These are phyloP conservation scores for Penicillium sp. DNA, from an alignment of 2,329 filamentous ascomycete species.

Conservation along the genomic window DNA sequence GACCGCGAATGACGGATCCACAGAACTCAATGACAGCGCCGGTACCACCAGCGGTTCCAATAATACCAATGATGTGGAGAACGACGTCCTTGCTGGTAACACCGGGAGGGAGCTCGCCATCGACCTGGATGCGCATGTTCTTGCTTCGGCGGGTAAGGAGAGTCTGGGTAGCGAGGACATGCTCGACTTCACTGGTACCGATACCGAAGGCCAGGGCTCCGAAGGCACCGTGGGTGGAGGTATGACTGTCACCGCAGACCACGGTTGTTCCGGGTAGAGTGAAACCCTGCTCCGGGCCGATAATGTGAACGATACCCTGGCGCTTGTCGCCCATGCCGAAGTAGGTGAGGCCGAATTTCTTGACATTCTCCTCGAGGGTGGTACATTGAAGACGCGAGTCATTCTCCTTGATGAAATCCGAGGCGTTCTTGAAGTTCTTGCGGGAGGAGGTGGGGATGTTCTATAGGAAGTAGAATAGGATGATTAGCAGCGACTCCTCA, in stretches of 20 bases:
- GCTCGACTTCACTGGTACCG: slow-evolving; percentile 96
- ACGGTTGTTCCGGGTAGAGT: slow-evolving; percentile 95
- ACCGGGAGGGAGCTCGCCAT: slow-evolving; percentile 81
- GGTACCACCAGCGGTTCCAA: slow-evolving; percentile 91
- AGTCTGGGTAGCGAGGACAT: slow-evolving; percentile 94
- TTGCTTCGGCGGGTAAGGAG: slow-evolving; percentile 92
- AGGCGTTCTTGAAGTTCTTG: slow-evolving; percentile 90
- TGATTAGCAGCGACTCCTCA: slow-evolving; percentile 4
- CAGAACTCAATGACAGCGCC: slow-evolving; percentile 96
- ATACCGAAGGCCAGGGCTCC: slow-evolving; percentile 94
- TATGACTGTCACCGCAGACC: slow-evolving; percentile 96
- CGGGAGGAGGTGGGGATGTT: slow-evolving; percentile 90
- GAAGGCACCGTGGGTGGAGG: slow-evolving; percentile 95
- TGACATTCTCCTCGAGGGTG: slow-evolving; percentile 95
- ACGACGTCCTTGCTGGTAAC: slow-evolving; percentile 96
- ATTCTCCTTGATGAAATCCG: slow-evolving; percentile 87
- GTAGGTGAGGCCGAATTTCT: slow-evolving; percentile 93
- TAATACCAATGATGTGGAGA: slow-evolving; percentile 84
- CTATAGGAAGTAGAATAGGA: slow-evolving; percentile 43
- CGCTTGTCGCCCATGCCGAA: slow-evolving; percentile 95
- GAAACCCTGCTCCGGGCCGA: slow-evolving; percentile 97
- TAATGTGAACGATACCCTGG: slow-evolving; percentile 97
- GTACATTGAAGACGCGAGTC: slow-evolving; percentile 92
- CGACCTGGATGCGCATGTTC: slow-evolving; percentile 97
- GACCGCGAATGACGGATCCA: slow-evolving; percentile 79